Evolutionary conservation across 2,329 filamentous ascomycete genomes (phyloP).

Genomic region (Colletotrichum salicis): DNA sequence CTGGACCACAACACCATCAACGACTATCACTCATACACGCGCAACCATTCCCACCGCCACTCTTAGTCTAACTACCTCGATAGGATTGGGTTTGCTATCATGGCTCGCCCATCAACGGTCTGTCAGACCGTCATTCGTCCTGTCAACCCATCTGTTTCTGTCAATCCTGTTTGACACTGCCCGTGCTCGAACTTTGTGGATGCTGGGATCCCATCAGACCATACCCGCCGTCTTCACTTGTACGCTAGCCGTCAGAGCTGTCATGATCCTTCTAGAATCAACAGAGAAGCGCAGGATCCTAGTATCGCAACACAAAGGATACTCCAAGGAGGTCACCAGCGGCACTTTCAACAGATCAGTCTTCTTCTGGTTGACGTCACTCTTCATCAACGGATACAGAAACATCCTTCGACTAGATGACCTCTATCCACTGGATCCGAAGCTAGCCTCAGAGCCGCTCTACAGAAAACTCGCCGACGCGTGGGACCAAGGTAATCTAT

Average conservation of each 20-base stretch:
- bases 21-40: background rate
- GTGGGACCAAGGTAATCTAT: conserved; percentile 37
- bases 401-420: conserved; percentile 53
- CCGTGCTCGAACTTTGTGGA: conserved; percentile 36
- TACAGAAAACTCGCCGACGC: conserved; percentile 34
- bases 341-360: conserved; percentile 59
- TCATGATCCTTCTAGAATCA: conserved; percentile 37
- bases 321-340: conserved; percentile 62
- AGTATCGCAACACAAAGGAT: conserved; percentile 51
- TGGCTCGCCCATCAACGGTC: conserved; percentile 31
- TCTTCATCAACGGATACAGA: conserved; percentile 60
- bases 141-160: conserved; percentile 34
- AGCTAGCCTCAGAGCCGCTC: conserved; percentile 35
- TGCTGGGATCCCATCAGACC: conserved; percentile 22
- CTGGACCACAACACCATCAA: conserved; percentile 6
- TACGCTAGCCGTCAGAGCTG: conserved; percentile 28
- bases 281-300: conserved; percentile 46
- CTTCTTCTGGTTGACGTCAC: conserved; percentile 64
- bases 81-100: conserved; percentile 21
- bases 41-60: conserved; percentile 27
- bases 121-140: conserved; percentile 34
- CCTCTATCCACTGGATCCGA: conserved; percentile 38
- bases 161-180: conserved; percentile 36
- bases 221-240: conserved; percentile 36
- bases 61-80: conserved; percentile 11